Evolutionary conservation across 2,329 filamentous ascomycete genomes (phyloP).

Genomic region (Pseudofabraea citricarpa): DNA sequence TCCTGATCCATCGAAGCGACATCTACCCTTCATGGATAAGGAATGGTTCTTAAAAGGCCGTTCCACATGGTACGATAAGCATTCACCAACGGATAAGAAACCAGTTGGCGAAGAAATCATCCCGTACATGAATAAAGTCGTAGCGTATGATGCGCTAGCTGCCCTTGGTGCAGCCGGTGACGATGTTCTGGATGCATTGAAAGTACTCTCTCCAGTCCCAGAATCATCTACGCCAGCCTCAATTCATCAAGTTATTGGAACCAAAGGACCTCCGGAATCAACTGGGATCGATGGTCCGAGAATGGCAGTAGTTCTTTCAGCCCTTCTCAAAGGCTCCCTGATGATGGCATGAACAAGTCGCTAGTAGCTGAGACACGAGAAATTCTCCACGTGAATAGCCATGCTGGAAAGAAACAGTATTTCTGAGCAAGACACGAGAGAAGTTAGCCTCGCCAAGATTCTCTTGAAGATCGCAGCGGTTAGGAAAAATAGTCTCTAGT

Average conservation of each 20-base stretch:
- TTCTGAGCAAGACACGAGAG: too few species aligned
- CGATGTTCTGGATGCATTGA: slow-evolving; percentile 15
- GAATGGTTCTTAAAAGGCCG: slow-evolving; percentile 20
- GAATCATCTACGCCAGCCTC: not conserved
- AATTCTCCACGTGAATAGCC: too few species aligned
- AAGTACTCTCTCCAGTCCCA: slow-evolving; percentile 2
- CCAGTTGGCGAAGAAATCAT: slow-evolving; percentile 17
- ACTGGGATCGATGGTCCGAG: not conserved
- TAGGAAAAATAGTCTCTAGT: too few species aligned
- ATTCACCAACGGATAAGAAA: slow-evolving; percentile 8
- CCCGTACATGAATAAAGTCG: slow-evolving; percentile 18
- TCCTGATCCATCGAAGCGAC: slow-evolving; percentile 7
- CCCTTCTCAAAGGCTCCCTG: not conserved
- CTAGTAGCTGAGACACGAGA: too few species aligned
- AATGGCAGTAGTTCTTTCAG: not conserved
- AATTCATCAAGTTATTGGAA: not conserved
- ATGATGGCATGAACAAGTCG: too few species aligned
- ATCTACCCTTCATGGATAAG: slow-evolving; percentile 16
- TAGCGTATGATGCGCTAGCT: slow-evolving; percentile 24
- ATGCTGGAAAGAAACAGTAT: too few species aligned
- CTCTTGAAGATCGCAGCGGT: too few species aligned
- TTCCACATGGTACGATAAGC: slow-evolving; percentile 12
- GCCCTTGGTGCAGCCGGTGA: slow-evolving; percentile 21
- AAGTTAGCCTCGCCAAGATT: too few species aligned
- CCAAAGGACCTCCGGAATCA: not conserved